phyloP scores from a whole-genome alignment of 148 eudicot genomes.

The Hydrangea macrophylla region DNA sequence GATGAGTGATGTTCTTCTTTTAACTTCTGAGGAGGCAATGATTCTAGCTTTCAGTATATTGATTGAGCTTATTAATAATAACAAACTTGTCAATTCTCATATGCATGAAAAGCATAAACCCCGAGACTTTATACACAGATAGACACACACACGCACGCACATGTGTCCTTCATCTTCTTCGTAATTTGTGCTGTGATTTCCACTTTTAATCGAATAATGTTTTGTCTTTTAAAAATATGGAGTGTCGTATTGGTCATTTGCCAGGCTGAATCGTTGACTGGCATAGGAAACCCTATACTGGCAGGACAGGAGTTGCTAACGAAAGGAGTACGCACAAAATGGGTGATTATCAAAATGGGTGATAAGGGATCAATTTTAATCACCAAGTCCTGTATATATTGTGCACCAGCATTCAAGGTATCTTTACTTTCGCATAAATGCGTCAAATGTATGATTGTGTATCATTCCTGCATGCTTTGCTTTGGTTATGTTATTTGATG shows the following conservation, averaged over 20 bases:
- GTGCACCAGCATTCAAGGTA: conserved; percentile 96
- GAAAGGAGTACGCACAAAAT: conserved; percentile 63
- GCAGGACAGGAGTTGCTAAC: conserved; percentile 85
- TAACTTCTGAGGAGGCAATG: conserved; percentile 99
- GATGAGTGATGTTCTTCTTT: conserved; percentile 86
- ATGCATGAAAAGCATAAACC: too few species aligned
- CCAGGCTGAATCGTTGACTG: conserved; percentile 92
- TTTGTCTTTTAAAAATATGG: neutral
- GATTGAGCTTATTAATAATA: too few species aligned
- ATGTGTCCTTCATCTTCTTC: too few species aligned
- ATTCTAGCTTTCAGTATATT: too few species aligned
- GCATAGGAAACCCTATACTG: conserved; percentile 65
- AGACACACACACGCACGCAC: too few species aligned
- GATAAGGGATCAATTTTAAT: conserved; percentile 77
- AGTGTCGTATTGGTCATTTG: conserved; percentile 15
- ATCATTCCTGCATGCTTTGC: neutral
- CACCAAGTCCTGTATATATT: conserved; percentile 61
- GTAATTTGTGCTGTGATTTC: neutral
- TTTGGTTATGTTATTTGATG: neutral
- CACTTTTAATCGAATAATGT: conserved; percentile 4
- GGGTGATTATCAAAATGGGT: conserved; percentile 95
- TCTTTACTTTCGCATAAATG: too few species aligned
- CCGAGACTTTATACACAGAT: too few species aligned
- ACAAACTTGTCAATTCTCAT: too few species aligned
- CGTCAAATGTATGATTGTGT: neutral